These are phyloP conservation scores for Mycosphaerella sp. DNA, from an alignment of 2,329 filamentous ascomycete genomes.

Conservation along the genomic window DNA sequence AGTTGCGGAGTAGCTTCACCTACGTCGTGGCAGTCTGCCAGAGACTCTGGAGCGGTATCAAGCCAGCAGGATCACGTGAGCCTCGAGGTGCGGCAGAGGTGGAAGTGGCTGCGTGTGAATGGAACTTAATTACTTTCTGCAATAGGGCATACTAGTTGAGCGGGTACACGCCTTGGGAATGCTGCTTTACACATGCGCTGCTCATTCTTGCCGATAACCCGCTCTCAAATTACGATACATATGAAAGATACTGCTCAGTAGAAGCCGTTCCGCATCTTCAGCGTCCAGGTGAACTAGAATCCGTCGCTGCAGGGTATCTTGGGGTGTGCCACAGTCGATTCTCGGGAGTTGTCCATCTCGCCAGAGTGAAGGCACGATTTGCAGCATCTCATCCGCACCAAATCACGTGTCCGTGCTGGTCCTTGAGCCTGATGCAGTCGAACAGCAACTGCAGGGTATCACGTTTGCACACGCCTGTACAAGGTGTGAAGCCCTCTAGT, in stretches of 20 bases:
- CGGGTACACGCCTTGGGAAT: slow-evolving; percentile 23
- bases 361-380: background rate
- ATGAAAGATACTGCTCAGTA: slow-evolving; percentile 11
- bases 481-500: slow-evolving; percentile 11
- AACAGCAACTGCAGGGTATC: background rate
- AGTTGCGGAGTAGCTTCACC: background rate
- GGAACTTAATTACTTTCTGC: slow-evolving; percentile 18
- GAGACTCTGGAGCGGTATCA: too few relatives aligned
- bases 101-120: background rate
- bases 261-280: background rate
- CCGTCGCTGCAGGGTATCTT: slow-evolving; percentile 8
- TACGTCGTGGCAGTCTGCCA: too few relatives aligned
- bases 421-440: background rate
- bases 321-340: slow-evolving; percentile 1
- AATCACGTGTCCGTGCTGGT: background rate
- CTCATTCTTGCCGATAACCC: slow-evolving; percentile 9
- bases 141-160: slow-evolving; percentile 17
- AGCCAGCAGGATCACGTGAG: too few relatives aligned
- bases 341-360: slow-evolving; percentile 1
- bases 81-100: background rate
- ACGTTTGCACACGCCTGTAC: background rate
- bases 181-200: slow-evolving; percentile 19
- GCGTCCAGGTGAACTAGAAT: slow-evolving; percentile 1
- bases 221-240: slow-evolving; percentile 17
- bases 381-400: background rate